Conservation (phyloP, 805 yeast species). For the Saccharomycopsis schoenii region DNA sequence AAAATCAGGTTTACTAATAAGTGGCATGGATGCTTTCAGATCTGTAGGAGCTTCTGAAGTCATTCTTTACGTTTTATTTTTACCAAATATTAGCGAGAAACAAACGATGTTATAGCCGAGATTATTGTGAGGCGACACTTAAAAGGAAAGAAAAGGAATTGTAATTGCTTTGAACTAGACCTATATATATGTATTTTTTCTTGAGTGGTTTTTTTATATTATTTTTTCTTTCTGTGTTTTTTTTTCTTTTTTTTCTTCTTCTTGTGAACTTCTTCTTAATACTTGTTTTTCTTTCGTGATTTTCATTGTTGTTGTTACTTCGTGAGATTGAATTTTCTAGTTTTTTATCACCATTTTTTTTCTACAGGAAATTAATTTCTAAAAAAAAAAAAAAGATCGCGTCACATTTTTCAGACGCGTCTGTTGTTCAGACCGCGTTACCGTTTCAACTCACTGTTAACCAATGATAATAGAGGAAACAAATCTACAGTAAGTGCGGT, state of each 20-base stretch:
- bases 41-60: background rate
- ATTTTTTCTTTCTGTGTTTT: background rate
- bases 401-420: constrained; percentile 3
- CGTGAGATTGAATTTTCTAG: background rate
- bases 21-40: background rate
- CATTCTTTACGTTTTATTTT: background rate
- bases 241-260: background rate
- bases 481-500: no score
- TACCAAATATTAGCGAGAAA: background rate
- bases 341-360: background rate
- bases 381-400: background rate
- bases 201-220: no score
- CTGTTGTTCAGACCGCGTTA: no score
- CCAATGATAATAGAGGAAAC: background rate
- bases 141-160: no score
- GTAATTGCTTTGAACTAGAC: background rate
- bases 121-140: no score
- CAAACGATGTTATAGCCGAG: no score
- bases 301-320: background rate
- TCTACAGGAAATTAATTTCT: background rate
- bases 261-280: no score
- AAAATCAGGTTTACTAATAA: constrained; percentile 3
- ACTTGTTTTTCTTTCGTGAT: background rate
- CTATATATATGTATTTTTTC: background rate
- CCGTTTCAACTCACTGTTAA: background rate